Conservation (phyloP, 2,329 filamentous ascomycete species). For the Pleochaeta shiraiana region DNA sequence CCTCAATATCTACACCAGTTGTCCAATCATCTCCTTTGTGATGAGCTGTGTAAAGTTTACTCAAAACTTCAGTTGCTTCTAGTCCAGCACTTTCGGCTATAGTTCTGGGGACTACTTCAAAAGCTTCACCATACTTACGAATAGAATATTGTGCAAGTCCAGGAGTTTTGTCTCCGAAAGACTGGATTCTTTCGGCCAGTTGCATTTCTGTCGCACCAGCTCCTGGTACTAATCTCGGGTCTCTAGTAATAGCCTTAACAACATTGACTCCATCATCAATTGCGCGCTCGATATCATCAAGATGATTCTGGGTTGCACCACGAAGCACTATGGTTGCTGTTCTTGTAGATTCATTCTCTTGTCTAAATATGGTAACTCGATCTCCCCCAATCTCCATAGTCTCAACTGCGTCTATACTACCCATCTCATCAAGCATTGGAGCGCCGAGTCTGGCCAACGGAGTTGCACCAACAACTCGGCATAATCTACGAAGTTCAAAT, state of each 20-base stretch:
- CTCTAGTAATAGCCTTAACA: slow-evolving; percentile 93
- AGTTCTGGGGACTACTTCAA: slow-evolving; percentile 88
- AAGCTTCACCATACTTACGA: slow-evolving; percentile 91
- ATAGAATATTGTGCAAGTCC: slow-evolving; percentile 92
- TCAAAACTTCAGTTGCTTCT: slow-evolving; percentile 92
- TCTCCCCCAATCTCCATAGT: slow-evolving; percentile 96
- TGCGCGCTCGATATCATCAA: slow-evolving; percentile 90
- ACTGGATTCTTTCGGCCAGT: slow-evolving; percentile 77
- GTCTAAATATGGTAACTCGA: slow-evolving; percentile 93
- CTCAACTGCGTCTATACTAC: slow-evolving; percentile 81
- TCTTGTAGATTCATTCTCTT: slow-evolving; percentile 79
- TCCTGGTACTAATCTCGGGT: slow-evolving; percentile 75
- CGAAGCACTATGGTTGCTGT: slow-evolving; percentile 88
- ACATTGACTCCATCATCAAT: slow-evolving; percentile 98
- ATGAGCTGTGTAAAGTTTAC: slow-evolving; percentile 80
- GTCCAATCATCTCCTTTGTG: slow-evolving; percentile 74
- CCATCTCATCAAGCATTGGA: slow-evolving; percentile 99
- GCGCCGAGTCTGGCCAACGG: slow-evolving; percentile 90
- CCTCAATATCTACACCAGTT: slow-evolving; percentile 84
- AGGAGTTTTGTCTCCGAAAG: slow-evolving; percentile 77
- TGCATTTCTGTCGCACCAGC: slow-evolving; percentile 91
- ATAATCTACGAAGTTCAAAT: slow-evolving; percentile 86
- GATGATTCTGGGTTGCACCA: slow-evolving; percentile 92
- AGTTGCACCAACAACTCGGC: slow-evolving; percentile 88
- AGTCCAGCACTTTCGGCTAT: slow-evolving; percentile 88